phyloP scores from a whole-genome alignment of 345 rosid genomes.

The Cardamine occulta region DNA sequence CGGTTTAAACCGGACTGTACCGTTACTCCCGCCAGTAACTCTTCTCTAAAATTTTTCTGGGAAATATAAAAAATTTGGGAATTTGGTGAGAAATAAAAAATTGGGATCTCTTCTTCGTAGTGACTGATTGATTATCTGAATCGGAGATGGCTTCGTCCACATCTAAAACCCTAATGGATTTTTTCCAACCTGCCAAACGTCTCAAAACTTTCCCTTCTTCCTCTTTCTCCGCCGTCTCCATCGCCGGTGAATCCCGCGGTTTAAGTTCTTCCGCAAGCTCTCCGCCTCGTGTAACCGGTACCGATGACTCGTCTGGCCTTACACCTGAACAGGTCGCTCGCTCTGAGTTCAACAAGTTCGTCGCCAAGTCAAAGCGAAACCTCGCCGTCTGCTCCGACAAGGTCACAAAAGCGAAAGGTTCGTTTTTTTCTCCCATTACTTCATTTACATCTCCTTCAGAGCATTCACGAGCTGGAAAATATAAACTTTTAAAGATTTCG shows the following conservation, averaged over 20 bases:
- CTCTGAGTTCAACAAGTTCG: slow-evolving; percentile 60
- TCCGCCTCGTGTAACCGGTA: slow-evolving; percentile 31
- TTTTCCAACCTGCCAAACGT: slow-evolving; percentile 81
- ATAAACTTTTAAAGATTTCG: background rate
- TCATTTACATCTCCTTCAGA: slow-evolving; percentile 12
- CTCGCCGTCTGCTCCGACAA: slow-evolving; percentile 64
- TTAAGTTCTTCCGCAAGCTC: slow-evolving; percentile 22
- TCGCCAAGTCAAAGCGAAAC: slow-evolving; percentile 73
- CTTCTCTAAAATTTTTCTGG: background rate
- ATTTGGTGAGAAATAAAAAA: background rate
- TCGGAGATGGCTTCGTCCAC: slow-evolving; percentile 58
- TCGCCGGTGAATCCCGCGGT: slow-evolving; percentile 31
- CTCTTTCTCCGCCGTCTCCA: slow-evolving; percentile 26
- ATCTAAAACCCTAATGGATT: slow-evolving; percentile 62
- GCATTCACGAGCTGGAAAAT: background rate
- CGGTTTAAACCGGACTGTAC: slow-evolving; percentile 19
- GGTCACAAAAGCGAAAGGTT: slow-evolving; percentile 62
- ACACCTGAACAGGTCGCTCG: slow-evolving; percentile 60
- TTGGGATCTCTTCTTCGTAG: background rate
- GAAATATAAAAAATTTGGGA: background rate
- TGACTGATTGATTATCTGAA: slow-evolving; percentile 1
- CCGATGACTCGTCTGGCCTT: slow-evolving; percentile 48
- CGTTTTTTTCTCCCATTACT: background rate
- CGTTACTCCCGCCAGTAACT: slow-evolving; percentile 35
- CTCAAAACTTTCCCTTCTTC: slow-evolving; percentile 50